These are phyloP conservation scores for Boletellus dicymbophilus DNA, from an alignment of 1,284 basidiomycete genomes.

Conservation along the genomic window DNA sequence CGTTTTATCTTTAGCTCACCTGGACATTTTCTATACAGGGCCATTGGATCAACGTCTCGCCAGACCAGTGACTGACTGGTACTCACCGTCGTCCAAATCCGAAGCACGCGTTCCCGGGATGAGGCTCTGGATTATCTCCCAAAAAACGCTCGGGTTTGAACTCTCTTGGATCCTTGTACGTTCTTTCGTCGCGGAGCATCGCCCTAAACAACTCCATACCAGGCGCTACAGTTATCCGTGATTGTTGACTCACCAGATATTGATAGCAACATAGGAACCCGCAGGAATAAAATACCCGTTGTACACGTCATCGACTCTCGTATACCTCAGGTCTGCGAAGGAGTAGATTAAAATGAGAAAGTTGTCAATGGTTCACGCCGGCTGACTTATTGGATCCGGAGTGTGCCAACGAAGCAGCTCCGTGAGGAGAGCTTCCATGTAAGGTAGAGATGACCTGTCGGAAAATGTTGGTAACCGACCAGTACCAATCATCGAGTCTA, in stretches of 20 bases:
- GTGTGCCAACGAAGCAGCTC: slow-evolving; percentile 27
- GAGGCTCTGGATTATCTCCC: slow-evolving; percentile 11
- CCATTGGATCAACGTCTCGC: too few relatives aligned
- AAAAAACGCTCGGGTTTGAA: slow-evolving; percentile 29
- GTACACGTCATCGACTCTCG: slow-evolving; percentile 38
- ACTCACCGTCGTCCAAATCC: slow-evolving; percentile 25
- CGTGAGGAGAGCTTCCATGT: slow-evolving; percentile 26
- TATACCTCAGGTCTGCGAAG: slow-evolving; percentile 30
- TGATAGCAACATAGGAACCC: slow-evolving; percentile 30
- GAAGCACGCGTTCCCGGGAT: slow-evolving; percentile 18
- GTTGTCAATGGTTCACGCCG: neutral
- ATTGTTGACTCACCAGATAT: slow-evolving; percentile 14
- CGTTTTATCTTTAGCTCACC: too few relatives aligned
- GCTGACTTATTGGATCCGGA: neutral
- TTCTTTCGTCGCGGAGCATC: slow-evolving; percentile 14
- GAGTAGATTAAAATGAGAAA: too few relatives aligned
- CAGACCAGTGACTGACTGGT: too few relatives aligned
- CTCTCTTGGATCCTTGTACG: slow-evolving; percentile 18
- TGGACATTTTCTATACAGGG: too few relatives aligned
- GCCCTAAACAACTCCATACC: slow-evolving; percentile 8
- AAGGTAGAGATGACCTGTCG: slow-evolving; percentile 23
- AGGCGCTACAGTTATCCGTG: too few relatives aligned
- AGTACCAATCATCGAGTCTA: slow-evolving; percentile 23
- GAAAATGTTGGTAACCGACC: slow-evolving; percentile 19
- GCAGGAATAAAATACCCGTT: slow-evolving; percentile 41